These are phyloP conservation scores for Solanum medicagineum DNA, from an alignment of 257 asterid genomes.

Conservation along the genomic window DNA sequence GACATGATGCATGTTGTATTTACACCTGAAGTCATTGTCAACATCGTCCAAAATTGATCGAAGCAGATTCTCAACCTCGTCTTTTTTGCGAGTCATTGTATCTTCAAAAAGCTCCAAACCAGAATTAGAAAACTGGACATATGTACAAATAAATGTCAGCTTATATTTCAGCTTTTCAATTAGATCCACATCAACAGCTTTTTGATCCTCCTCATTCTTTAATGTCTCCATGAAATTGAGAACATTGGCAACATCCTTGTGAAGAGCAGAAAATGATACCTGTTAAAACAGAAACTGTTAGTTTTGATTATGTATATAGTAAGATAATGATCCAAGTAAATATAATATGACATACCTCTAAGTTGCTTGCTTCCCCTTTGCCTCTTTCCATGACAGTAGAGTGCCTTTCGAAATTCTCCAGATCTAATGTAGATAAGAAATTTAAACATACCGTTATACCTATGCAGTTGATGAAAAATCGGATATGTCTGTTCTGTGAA, in stretches of 20 bases:
- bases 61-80: not conserved
- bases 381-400: too few species aligned
- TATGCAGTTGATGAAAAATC: not conserved
- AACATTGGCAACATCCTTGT: not conserved
- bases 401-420: too few species aligned
- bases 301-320: too few species aligned
- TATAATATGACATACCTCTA: too few species aligned
- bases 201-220: not conserved
- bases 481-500: not conserved
- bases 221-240: not conserved
- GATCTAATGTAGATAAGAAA: too few species aligned
- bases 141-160: too few species aligned
- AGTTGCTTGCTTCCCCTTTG: too few species aligned
- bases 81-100: too few species aligned
- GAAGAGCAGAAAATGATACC: not conserved
- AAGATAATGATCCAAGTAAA: too few species aligned
- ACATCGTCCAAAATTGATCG: not conserved
- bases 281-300: not conserved
- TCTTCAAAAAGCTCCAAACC: too few species aligned
- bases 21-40: not conserved
- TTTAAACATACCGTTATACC: not conserved
- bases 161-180: not conserved
- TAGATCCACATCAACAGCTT: not conserved
- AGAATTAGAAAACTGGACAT: too few species aligned
- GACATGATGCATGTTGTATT: not conserved